Percentiles rank a stretch among this genome's conserved stretches.
Conservation (phyloP, 164 flowering plant genomes). For the Magnolia officinalis region DNA sequence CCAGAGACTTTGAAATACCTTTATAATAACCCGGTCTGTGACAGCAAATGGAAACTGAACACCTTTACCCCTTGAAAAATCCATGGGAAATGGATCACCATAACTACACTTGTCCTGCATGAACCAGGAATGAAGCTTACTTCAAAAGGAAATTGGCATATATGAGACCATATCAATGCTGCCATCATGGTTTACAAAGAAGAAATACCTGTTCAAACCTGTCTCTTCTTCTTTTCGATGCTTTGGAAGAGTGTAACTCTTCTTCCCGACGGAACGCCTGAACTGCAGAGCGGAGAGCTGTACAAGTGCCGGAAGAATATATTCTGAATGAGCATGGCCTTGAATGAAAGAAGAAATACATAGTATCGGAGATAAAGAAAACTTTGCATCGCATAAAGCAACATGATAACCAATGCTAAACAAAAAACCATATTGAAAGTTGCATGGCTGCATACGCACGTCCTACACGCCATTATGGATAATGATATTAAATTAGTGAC, state of each 20-base stretch:
- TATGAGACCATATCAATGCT: background rate
- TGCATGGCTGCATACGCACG: background rate
- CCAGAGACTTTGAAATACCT: slow-evolving; percentile 35
- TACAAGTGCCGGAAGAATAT: slow-evolving; percentile 16
- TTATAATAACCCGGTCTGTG: slow-evolving; percentile 78
- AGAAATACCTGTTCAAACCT: slow-evolving; percentile 71
- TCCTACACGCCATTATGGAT: background rate
- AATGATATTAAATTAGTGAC: background rate
- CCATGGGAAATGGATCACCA: slow-evolving; percentile 52
- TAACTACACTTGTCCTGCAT: slow-evolving; percentile 61
- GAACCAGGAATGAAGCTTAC: background rate
- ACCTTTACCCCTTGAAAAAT: slow-evolving; percentile 64
- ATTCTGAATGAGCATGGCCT: slow-evolving; percentile 1
- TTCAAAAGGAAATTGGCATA: background rate
- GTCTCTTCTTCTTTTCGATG: slow-evolving; percentile 76
- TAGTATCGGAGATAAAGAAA: no score
- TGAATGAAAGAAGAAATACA: background rate
- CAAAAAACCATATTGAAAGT: background rate
- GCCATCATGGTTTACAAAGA: slow-evolving; percentile 8
- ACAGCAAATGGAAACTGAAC: slow-evolving; percentile 91
- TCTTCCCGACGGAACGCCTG: slow-evolving; percentile 82
- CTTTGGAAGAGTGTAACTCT: slow-evolving; percentile 47
- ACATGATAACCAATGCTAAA: background rate
- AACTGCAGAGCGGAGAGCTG: slow-evolving; percentile 84
- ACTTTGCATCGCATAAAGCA: no score